Base-by-base conservation (phyloP, 768 basidiomycete genomes). In the Mycena indigotica region DNA sequence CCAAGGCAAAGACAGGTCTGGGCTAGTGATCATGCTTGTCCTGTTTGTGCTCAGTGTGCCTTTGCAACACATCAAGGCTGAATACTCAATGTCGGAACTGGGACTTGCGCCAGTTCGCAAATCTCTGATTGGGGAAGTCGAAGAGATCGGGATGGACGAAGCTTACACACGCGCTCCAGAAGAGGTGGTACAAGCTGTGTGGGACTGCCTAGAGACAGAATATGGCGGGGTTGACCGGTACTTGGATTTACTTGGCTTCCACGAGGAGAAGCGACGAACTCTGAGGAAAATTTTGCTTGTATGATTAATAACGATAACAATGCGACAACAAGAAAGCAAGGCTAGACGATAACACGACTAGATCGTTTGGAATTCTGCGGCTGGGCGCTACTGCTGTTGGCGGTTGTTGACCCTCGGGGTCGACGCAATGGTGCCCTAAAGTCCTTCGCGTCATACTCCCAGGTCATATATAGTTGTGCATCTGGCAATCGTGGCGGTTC, bases 401-500 rank as follows among this genome's bases (percentile, higher is more conserved):
- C n/a, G 15, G 41, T 44, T 6, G 21, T 13, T 16, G 12, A 5
- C 15, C 8, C 8, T 6, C 53, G 44, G 28, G 57, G 65, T 25
- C 35, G 17, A 2, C 50, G 26, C 21, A 80, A 63, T 3, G 76
- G 75, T 2, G 71, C 67, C 45, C 69, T 72, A 64, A 74, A 83
- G 63, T 82, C 80, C 65, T 83, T 83, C 6, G 69, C 56, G 51
- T 84, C 82, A 51, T 77, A 80, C 51, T 85, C 83, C 84, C 84
- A 85, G 16, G 84, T 84, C 24, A 81, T 81, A 55, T 70, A 83
- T 30, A 85, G 62, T 30, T 75, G 72, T n/a, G 83, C 82, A 57
- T 85, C 82, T 10, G 80, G 79, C 28, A 85, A 69, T 5, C 71
- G 62, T 6, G 73, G 68, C 53, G 78, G 75, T 12, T 64, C 64